These are phyloP conservation scores for Castanospermum australe DNA, from an alignment of 306 rosid genomes.

Conservation along the genomic window DNA sequence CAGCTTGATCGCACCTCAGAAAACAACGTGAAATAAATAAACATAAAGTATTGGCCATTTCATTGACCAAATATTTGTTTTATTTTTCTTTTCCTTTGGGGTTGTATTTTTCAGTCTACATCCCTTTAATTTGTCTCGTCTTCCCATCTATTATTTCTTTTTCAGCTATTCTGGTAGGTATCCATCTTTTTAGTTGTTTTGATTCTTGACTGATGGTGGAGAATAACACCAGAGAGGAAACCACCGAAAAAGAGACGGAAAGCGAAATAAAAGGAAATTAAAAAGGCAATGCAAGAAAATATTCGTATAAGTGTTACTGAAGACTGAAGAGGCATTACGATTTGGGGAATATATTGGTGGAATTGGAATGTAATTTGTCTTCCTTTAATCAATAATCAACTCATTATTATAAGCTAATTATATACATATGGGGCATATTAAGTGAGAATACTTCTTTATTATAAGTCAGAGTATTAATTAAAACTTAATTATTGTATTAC, in stretches of 20 bases:
- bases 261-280: background rate
- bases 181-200: constrained; percentile 11
- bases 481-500: too few relatives aligned
- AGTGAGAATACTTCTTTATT: too few relatives aligned
- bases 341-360: constrained; percentile 33
- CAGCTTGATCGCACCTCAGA: constrained; percentile 13
- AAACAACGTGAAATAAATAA: background rate
- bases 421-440: too few relatives aligned
- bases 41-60: constrained; percentile 1
- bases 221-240: constrained; percentile 30
- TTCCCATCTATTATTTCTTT: background rate
- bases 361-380: constrained; percentile 8
- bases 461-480: too few relatives aligned
- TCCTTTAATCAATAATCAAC: background rate
- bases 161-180: background rate
- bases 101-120: background rate
- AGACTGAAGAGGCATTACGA: constrained; percentile 20
- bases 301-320: constrained; percentile 24
- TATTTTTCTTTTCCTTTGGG: background rate
- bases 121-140: background rate
- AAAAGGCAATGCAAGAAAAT: constrained; percentile 7
- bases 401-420: background rate
- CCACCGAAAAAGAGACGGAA: constrained; percentile 20
- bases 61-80: background rate
- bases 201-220: constrained; percentile 34